Evolutionary conservation across 2,329 filamentous ascomycete genomes (phyloP), one percentile per base, ranked within the genome.

Genomic region (Colletotrichum gloeosporioides): DNA sequence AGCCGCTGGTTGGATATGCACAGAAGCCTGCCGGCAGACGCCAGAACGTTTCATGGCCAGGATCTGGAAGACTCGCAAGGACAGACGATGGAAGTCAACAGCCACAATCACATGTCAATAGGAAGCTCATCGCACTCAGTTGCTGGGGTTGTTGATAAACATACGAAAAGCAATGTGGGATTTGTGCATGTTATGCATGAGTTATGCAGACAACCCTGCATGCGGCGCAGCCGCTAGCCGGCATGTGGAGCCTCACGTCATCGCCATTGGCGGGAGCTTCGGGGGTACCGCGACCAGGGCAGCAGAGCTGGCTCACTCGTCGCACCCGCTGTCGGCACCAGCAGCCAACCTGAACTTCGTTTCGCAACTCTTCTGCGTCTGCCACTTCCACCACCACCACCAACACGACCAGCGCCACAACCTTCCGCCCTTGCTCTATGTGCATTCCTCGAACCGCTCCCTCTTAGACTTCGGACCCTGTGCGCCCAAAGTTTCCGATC

Each of bases 221-320:
- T 22, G 27, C 27, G 34, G 31, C 44, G 57, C 70, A 69, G 74
- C 74, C 74, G 73, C 59, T 34, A 64, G 16, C 9, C 70, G 70
- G 65, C 59, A 76, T 76, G 74, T 64, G 73, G 64, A 61, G 16
- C 64, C 29, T 73, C 71, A 76, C 74, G 70, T 76, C 73, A 74
- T 76, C 74, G 64, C 61, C 34, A 76, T 69, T 76, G 49, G 74
- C 74, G 70, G 44, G 64, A 76, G 74, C 70, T 74, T 49, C 57
- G 31, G 74, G 39, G 53, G 31, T 31, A 44, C 72, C 25, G 34
- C 69, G 67, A 59, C 66, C 66, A 59, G 66, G 49, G 66, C 62
- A 75, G 68, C 62, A 71, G 49, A 53, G 71, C 61, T 55, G 71
- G 44, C 59, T 61, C 61, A 10, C 31, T 67, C 71, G 70, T 44